Conservation (phyloP, 2,329 filamentous ascomycete species). For the Phaeosphaeria sp. region DNA sequence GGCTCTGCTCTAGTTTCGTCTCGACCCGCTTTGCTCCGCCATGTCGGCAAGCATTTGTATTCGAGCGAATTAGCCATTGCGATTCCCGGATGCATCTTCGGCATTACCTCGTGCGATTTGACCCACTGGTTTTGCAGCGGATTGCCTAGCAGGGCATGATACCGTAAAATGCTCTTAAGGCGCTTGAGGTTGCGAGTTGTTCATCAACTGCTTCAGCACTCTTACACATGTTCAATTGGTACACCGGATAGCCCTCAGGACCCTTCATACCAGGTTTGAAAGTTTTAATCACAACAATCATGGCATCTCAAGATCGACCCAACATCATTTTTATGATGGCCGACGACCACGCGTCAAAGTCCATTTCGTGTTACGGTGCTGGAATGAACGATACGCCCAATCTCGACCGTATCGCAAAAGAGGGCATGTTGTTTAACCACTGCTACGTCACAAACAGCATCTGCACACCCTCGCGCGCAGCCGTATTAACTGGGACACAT, state of each 20-base stretch:
- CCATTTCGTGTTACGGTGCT: constrained; percentile 58
- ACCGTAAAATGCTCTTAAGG: neutral
- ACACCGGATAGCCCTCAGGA: too few relatives aligned
- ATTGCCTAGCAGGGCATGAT: neutral
- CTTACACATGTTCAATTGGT: too few relatives aligned
- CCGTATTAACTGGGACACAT: constrained; percentile 59
- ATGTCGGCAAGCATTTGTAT: neutral
- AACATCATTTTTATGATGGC: constrained; percentile 63
- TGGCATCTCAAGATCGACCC: constrained; percentile 22
- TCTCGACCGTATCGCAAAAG: constrained; percentile 57
- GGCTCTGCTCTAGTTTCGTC: too few relatives aligned
- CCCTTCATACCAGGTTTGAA: too few relatives aligned
- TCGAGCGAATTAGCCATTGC: neutral
- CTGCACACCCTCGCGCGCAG: constrained; percentile 60
- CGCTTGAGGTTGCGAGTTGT: neutral
- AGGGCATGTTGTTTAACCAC: constrained; percentile 61
- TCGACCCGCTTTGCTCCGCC: neutral
- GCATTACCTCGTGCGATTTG: neutral
- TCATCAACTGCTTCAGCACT: too few relatives aligned
- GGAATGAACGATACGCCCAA: constrained; percentile 61
- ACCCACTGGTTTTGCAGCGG: too few relatives aligned
- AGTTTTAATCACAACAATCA: neutral
- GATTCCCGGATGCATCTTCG: neutral
- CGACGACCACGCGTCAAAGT: constrained; percentile 61
- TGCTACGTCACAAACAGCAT: constrained; percentile 63